These are phyloP conservation scores for Metschnikowia koreensis DNA, from an alignment of 805 yeast genomes.

Conservation along the genomic window DNA sequence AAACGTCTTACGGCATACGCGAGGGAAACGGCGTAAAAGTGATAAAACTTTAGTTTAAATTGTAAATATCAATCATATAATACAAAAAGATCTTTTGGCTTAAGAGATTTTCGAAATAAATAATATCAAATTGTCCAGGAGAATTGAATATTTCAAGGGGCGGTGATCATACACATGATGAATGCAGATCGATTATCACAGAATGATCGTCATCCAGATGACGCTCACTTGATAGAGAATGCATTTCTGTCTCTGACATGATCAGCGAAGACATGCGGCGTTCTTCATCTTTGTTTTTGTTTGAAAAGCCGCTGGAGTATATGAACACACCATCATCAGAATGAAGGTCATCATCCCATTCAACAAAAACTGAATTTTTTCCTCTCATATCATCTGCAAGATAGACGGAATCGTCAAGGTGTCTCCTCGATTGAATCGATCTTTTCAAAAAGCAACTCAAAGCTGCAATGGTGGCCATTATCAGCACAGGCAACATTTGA, in stretches of 20 bases:
- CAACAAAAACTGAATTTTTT: slow-evolving; percentile 6
- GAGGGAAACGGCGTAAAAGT: neutral
- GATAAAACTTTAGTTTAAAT: neutral
- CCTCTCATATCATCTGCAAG: slow-evolving; percentile 10
- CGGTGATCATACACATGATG: neutral
- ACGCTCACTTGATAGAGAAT: slow-evolving; percentile 1
- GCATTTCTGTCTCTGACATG: neutral
- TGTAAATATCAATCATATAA: neutral
- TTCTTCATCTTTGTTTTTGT: slow-evolving; percentile 14
- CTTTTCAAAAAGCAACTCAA: slow-evolving; percentile 72
- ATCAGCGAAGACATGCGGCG: slow-evolving; percentile 1
- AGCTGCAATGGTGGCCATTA: slow-evolving; percentile 62
- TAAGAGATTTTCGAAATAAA: no score
- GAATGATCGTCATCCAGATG: neutral
- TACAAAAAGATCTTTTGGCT: neutral
- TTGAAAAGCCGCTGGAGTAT: slow-evolving; percentile 42
- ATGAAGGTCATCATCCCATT: slow-evolving; percentile 26
- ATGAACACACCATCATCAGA: slow-evolving; percentile 46
- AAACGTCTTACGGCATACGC: neutral
- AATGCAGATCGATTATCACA: neutral
- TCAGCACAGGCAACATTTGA: slow-evolving; percentile 63
- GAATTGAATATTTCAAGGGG: neutral
- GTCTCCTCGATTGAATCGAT: slow-evolving; percentile 52
- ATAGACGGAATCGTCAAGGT: slow-evolving; percentile 28
- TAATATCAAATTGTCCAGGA: neutral